These are phyloP conservation scores for Tricholoma saponaceum DNA, from an alignment of 768 basidiomycete genomes.

Conservation along the genomic window DNA sequence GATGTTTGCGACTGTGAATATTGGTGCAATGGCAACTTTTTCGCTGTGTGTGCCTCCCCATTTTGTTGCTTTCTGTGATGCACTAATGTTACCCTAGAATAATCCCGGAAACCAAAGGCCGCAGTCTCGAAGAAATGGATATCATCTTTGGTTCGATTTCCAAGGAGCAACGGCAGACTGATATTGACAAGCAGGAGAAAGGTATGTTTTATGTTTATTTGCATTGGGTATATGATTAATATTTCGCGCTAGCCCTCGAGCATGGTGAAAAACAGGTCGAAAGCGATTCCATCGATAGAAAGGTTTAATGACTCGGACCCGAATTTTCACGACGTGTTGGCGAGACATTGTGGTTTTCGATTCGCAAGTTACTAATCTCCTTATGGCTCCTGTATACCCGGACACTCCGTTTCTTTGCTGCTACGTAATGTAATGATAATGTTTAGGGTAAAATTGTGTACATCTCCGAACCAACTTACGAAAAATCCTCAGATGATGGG, in stretches of 20 bases:
- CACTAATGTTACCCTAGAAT: conserved; percentile 25
- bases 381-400: background rate
- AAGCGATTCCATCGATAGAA: background rate
- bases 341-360: background rate
- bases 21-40: conserved; percentile 66
- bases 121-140: conserved; percentile 52
- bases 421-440: no score
- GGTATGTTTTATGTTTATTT: conserved; percentile 12
- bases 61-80: background rate
- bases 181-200: conserved; percentile 45
- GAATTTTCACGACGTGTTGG: background rate
- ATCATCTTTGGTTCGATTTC: conserved; percentile 53
- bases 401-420: background rate
- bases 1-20: conserved; percentile 71
- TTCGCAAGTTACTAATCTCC: background rate
- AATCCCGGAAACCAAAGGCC: conserved; percentile 62
- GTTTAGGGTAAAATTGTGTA: background rate
- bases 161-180: conserved; percentile 47
- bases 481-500: background rate
- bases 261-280: background rate
- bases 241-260: background rate
- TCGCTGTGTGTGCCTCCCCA: conserved; percentile 41
- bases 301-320: background rate
- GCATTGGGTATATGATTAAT: background rate
- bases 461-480: background rate